Conservation (phyloP, 2,329 filamentous ascomycete genomes). For the Neopestalotiopsis clavispora region DNA sequence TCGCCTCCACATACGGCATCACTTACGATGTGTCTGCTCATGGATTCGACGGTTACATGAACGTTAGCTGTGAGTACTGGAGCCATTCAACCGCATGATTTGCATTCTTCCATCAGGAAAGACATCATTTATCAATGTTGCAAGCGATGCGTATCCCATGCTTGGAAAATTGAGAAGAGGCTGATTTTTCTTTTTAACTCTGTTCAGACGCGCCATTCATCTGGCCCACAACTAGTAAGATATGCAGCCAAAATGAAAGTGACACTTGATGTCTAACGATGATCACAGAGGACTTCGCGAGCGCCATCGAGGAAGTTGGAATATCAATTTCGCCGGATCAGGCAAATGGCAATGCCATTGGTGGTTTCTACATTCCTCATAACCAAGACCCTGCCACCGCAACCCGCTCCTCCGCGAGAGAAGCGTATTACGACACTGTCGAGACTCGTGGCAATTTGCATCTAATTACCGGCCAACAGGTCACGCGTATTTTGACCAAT, state of each 20-base stretch:
- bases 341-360: constrained; percentile 11
- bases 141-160: no score
- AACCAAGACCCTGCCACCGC: neutral
- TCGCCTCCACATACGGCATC: neutral
- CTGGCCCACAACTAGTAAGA: constrained; percentile 11
- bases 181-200: neutral
- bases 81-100: no score
- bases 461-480: constrained; percentile 43
- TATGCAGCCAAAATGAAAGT: no score
- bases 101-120: no score
- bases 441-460: constrained; percentile 43
- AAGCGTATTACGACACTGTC: constrained; percentile 44
- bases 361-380: neutral
- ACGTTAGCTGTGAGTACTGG: constrained; percentile 1
- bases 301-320: constrained; percentile 8
- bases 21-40: constrained; percentile 11
- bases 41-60: constrained; percentile 7
- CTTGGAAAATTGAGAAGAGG: neutral
- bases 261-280: neutral
- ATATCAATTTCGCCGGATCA: constrained; percentile 2
- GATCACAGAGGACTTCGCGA: neutral
- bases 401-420: constrained; percentile 27
- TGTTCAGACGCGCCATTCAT: constrained; percentile 1
- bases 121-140: no score
- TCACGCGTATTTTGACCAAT: constrained; percentile 37